These are phyloP conservation scores for Batrachochytrium dendrobatidis DNA, from an alignment of 371 early-diverging fungal genomes.

Conservation along the genomic window DNA sequence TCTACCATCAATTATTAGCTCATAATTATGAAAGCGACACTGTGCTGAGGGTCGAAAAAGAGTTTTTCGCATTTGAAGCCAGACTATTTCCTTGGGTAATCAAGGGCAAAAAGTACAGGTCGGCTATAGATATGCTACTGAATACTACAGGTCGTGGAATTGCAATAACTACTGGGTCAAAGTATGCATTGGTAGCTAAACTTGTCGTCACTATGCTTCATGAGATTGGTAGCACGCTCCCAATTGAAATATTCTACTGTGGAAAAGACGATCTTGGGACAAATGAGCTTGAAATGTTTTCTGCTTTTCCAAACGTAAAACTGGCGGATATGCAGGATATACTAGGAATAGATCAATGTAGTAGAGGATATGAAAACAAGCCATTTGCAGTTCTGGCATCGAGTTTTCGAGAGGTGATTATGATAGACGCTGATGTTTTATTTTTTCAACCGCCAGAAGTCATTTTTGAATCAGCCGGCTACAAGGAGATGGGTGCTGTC, in stretches of 20 bases:
- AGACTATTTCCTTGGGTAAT: not conserved
- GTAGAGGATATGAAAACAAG: slow-evolving; percentile 51
- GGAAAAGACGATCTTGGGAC: slow-evolving; percentile 47
- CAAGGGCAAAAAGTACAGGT: not conserved
- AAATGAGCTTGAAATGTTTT: slow-evolving; percentile 15
- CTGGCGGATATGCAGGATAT: slow-evolving; percentile 31
- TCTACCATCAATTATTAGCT: no score
- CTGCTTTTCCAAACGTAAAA: slow-evolving; percentile 30
- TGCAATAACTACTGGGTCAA: slow-evolving; percentile 60
- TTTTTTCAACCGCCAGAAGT: slow-evolving; percentile 54
- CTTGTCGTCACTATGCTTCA: slow-evolving; percentile 48
- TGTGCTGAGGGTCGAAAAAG: no score
- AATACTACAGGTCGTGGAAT: slow-evolving; percentile 44
- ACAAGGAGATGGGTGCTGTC: slow-evolving; percentile 45
- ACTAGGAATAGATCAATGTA: slow-evolving; percentile 14
- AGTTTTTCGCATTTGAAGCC: not conserved
- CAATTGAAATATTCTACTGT: slow-evolving; percentile 64
- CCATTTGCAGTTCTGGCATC: slow-evolving; percentile 63
- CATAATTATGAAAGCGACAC: no score
- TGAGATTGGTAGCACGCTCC: slow-evolving; percentile 48
- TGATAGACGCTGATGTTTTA: slow-evolving; percentile 66
- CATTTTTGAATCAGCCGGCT: slow-evolving; percentile 50
- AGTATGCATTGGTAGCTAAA: slow-evolving; percentile 49
- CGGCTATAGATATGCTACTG: no score
- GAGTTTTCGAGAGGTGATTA: slow-evolving; percentile 51